Evolutionary conservation across 371 early-diverging fungal species (phyloP), one percentile per base, ranked within the genome.

Genomic region (Mortierella sp.): DNA sequence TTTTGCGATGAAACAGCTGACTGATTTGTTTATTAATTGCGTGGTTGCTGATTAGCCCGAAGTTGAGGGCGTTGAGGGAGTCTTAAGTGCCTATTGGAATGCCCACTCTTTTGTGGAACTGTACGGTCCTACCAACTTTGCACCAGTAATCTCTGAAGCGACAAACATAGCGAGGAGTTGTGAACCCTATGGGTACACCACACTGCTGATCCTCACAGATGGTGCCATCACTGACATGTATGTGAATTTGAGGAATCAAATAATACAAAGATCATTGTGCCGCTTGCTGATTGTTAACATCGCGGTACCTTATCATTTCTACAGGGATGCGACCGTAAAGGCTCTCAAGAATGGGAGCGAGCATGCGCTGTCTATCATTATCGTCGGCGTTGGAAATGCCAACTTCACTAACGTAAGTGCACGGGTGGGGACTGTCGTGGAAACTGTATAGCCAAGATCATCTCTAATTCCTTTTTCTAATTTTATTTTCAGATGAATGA

Each of bases 81-180:
- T 88, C 20, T 58, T 90, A 61, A 67, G 62, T 3, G 84, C 85
- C 3, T 90, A 90, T 74, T 64, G 69, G 51, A 35, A 64, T 10
- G 74, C 87, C 12, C 52, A 87, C 24, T 65, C 66, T 9, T 65
- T 69, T 58, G 77, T 86, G 28, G 69, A 78, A 57, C 62, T 90
- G 28, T 86, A 62, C 24, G 90, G 90, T 1, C 90, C 90, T 5
- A 90, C 90, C 6, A 88, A 88, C 68, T 90, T 88, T 77, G 64
- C 86, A 6, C 87, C 88, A 12, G 75, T 85, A 3, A 78, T 78
- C 35, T 8, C 10, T 10, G 60, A 60, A 28, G 78, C 70, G 4
- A 51, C 78, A 4, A 62, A 30, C 2, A 62, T 69, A 62, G 73
- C 78, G 16, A 61, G 54, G 51, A 63, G 64, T 0, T 12, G 47